phyloP scores from a whole-genome alignment of 1,284 basidiomycete species.

The Trametes polyzona region DNA sequence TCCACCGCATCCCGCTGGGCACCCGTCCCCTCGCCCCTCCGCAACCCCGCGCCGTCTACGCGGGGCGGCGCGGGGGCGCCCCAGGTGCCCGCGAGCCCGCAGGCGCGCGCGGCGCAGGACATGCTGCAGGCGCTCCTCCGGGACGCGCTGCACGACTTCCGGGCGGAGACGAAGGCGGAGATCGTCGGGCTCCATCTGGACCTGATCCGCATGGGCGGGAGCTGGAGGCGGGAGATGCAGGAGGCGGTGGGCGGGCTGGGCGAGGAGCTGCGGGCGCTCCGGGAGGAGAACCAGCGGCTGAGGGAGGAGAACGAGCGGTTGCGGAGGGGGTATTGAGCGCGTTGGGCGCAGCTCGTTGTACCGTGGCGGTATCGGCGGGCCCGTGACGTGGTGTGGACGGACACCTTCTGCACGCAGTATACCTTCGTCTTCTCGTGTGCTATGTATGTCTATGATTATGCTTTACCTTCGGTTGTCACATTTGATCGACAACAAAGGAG shows the following conservation, averaged over 20 bases:
- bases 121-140: constrained; percentile 64
- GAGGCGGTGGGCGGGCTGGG: constrained; percentile 61
- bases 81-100: constrained; percentile 32
- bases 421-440: background rate
- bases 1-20: constrained; percentile 31
- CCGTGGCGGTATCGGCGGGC: no score
- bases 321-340: constrained; percentile 49
- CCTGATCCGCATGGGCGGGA: constrained; percentile 66
- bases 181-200: constrained; percentile 75
- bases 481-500: no score
- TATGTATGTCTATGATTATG: constrained; percentile 1
- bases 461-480: no score
- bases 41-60: constrained; percentile 27
- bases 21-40: constrained; percentile 49
- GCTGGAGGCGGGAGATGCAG: constrained; percentile 59
- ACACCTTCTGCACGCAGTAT: background rate
- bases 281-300: constrained; percentile 51
- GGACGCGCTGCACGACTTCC: constrained; percentile 73
- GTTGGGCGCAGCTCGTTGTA: no score
- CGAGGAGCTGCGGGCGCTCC: constrained; percentile 50
- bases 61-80: no score
- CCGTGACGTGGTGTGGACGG: no score
- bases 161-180: constrained; percentile 65
- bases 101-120: constrained; percentile 53
- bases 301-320: constrained; percentile 72